Conservation (phyloP, 768 basidiomycete species). For the Suillus fuscotomentosus region DNA sequence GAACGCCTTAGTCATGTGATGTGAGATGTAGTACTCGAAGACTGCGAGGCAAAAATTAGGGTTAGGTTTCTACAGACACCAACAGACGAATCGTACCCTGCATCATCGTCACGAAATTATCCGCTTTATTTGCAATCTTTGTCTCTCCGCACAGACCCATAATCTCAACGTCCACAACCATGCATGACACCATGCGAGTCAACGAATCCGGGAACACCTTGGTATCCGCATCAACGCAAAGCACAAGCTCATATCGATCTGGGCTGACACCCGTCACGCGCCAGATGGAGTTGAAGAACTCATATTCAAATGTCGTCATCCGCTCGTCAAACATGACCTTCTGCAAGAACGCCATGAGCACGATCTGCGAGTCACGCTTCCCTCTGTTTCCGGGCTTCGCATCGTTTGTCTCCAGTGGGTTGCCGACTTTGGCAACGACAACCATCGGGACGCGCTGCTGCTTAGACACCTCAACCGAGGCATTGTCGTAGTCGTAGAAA, state of each 20-base stretch:
- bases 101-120: constrained; percentile 99
- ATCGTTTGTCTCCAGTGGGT: constrained; percentile 85
- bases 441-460: constrained; percentile 97
- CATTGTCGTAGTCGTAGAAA: constrained; percentile 93
- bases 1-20: constrained; percentile 98
- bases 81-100: constrained; percentile 66
- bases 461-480: constrained; percentile 85
- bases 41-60: constrained; percentile 46
- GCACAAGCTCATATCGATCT: constrained; percentile 91
- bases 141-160: constrained; percentile 99
- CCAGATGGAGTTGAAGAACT: constrained; percentile 99
- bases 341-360: constrained; percentile 96
- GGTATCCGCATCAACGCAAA: constrained; percentile 97
- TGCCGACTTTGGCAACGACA: constrained; percentile 94
- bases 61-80: constrained; percentile 7
- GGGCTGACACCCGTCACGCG: constrained; percentile 92
- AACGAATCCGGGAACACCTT: constrained; percentile 99
- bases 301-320: constrained; percentile 99
- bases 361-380: constrained; percentile 97
- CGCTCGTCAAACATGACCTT: constrained; percentile 99
- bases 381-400: constrained; percentile 97
- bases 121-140: constrained; percentile 98
- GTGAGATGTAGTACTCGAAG: constrained; percentile 99
- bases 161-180: constrained; percentile 96
- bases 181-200: constrained; percentile 93